Conservation (phyloP, 148 eudicot species). For the Beta vulgaris region DNA sequence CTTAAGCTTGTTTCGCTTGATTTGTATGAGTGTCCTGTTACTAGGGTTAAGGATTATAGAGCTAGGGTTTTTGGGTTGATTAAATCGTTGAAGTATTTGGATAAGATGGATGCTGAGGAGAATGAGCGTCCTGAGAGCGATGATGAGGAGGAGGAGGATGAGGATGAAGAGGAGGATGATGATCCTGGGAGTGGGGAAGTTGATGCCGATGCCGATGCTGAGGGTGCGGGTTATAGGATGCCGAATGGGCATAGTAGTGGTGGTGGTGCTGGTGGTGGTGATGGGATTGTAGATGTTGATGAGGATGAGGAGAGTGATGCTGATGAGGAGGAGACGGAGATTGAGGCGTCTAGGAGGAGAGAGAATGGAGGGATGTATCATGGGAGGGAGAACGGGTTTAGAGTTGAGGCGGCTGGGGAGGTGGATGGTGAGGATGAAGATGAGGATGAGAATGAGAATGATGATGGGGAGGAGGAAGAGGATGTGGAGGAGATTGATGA, state of each 20-base stretch:
- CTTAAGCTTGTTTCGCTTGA: conserved; percentile 71
- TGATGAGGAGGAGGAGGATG: conserved; percentile 31
- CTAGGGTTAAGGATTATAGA: conserved; percentile 83
- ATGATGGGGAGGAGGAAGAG: conserved; percentile 13
- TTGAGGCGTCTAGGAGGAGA: conserved; percentile 23
- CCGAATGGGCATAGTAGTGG: conserved; percentile 39
- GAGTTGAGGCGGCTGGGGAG: conserved; percentile 36
- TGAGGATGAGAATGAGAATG: conserved; percentile 33
- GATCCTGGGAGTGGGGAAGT: conserved; percentile 34
- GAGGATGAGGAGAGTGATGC: conserved; percentile 86
- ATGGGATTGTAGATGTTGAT: conserved; percentile 66
- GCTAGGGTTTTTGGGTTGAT: conserved; percentile 82
- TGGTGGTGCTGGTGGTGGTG: conserved; percentile 28
- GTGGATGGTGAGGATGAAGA: conserved; percentile 31
- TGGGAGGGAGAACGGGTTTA: conserved; percentile 47
- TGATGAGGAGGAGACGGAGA: conserved; percentile 72
- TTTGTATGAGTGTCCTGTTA: conserved; percentile 96
- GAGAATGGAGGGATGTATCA: conserved; percentile 31
- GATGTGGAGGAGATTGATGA: conserved; percentile 37
- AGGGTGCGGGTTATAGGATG: conserved; percentile 26
- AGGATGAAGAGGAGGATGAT: conserved; percentile 42
- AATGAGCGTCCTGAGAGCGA: conserved; percentile 77
- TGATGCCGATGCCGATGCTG: conserved; percentile 43
- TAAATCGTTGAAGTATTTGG: conserved; percentile 75
- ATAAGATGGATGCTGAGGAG: conserved; percentile 86